Evolutionary conservation across 108 stramenopile genomes (phyloP), one percentile per base, ranked within the genome.

Genomic region (Schizochytrium sp.): DNA sequence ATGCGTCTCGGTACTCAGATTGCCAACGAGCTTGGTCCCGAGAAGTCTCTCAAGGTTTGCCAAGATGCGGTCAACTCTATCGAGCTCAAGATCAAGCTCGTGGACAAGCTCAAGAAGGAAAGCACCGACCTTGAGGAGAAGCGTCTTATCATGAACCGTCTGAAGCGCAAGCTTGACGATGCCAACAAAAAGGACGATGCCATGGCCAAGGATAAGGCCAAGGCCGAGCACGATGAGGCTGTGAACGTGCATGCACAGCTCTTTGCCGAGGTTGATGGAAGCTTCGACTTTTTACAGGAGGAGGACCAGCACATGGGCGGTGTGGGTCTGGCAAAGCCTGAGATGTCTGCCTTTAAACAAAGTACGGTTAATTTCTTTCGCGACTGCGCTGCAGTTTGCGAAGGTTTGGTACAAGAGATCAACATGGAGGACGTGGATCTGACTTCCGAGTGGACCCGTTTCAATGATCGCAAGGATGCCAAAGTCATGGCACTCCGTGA

Each of bases 151-250:
- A 49, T 49, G 53, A 55, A 83, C 76, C 76, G 76, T 28, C 53
- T 83, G 3, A 83, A 83, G 47, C 47, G 76, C 50, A 83, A 83
- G 28, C n/a, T 40, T 5, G 76, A 83, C 17, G 76, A 83, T 5
- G 76, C 76, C 12, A n/a, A 83, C 10, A 83, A 83, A 53, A 83
- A 83, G 47, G 76, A 83, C 5, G 76, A 83, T 53, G 50, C 76
- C 50, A 38, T n/a, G 15, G n/a, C 13, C 5, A 5, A 7, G 28
- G 76, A 83, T 38, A 83, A 49, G 47, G 50, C 53, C 8, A 49
- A n/a, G 76, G n/a, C 50, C 50, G 76, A 83, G 47, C 53, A 83
- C 76, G 76, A 83, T n/a, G 50, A 83, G 76, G 5, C 76, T 10
- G 53, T 55, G 38, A 1, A 55, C 28, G 53, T n/a, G 10, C 53